Evolutionary conservation across 1,284 basidiomycete genomes (phyloP).

Genomic region (Ganoderma resinaceum): DNA sequence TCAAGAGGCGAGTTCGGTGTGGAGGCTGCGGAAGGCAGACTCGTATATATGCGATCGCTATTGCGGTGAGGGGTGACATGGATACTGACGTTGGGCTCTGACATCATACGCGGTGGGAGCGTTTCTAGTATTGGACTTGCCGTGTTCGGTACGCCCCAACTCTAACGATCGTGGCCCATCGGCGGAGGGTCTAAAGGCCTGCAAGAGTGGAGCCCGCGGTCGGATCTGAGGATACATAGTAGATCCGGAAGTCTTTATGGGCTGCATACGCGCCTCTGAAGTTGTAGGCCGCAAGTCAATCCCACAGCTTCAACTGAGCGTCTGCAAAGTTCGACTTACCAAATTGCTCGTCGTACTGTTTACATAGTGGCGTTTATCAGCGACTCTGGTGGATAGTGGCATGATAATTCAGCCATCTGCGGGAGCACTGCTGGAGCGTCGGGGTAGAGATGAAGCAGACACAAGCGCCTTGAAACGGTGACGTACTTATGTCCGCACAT

Average conservation of each 20-base stretch:
- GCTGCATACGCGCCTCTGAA: neutral
- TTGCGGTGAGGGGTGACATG: neutral
- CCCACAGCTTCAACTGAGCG: too few relatives aligned
- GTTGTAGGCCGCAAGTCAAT: too few relatives aligned
- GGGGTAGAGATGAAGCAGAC: neutral
- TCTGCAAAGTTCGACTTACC: too few relatives aligned
- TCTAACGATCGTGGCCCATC: neutral
- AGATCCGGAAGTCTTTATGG: neutral
- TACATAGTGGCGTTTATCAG: too few relatives aligned
- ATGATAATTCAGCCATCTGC: too few relatives aligned
- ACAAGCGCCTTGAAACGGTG: neutral
- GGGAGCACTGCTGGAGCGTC: neutral
- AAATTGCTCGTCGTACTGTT: too few relatives aligned
- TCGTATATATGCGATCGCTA: neutral
- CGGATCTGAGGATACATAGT: neutral
- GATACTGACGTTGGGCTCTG: conserved; percentile 25
- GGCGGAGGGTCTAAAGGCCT: neutral
- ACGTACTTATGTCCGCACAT: neutral
- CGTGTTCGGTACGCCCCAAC: neutral
- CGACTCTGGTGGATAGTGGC: too few relatives aligned
- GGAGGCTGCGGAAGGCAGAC: neutral
- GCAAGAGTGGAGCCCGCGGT: neutral
- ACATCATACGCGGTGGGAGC: conserved; percentile 24
- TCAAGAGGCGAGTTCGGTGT: neutral
- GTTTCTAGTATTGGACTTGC: neutral